phyloP scores from a whole-genome alignment of 352 stramenopile species.

The Phytophthora fragariae region DNA sequence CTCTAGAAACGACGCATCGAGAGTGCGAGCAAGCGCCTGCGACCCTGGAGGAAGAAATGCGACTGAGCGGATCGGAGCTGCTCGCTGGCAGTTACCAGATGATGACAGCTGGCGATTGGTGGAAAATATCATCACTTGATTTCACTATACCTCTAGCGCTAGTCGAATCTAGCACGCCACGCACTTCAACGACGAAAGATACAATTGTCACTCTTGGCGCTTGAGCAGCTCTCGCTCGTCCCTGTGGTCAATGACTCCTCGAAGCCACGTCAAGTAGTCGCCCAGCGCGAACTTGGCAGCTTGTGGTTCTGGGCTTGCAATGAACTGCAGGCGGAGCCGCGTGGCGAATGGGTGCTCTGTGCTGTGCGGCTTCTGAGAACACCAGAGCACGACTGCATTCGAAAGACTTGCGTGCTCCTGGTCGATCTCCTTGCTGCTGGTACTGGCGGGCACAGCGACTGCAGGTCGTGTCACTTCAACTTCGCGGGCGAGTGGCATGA shows the following conservation, averaged over 20 bases:
- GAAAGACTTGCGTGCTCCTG: slow-evolving; percentile 5
- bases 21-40: background rate
- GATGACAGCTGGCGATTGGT: slow-evolving; percentile 16
- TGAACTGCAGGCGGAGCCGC: slow-evolving; percentile 16
- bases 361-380: slow-evolving; percentile 14
- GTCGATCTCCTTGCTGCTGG: slow-evolving; percentile 10
- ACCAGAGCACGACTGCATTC: slow-evolving; percentile 13
- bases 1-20: slow-evolving; percentile 19
- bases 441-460: background rate
- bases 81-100: slow-evolving; percentile 8
- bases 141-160: slow-evolving; percentile 8
- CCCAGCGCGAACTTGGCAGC: slow-evolving; percentile 7
- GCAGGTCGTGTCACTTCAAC: slow-evolving; percentile 16
- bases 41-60: slow-evolving; percentile 1
- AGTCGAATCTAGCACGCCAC: slow-evolving; percentile 14
- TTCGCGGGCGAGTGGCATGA: slow-evolving; percentile 23
- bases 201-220: background rate
- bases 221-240: slow-evolving; percentile 19
- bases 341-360: slow-evolving; percentile 22
- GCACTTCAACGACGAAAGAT: slow-evolving; percentile 18
- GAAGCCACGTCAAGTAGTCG: slow-evolving; percentile 26
- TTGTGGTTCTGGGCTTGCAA: slow-evolving; percentile 11
- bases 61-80: background rate
- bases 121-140: slow-evolving; percentile 21
- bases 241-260: slow-evolving; percentile 6